Percentiles rank a stretch among this genome's conserved stretches.
Evolutionary conservation across 768 basidiomycete genomes (phyloP).

Genomic region (Russula virescens): DNA sequence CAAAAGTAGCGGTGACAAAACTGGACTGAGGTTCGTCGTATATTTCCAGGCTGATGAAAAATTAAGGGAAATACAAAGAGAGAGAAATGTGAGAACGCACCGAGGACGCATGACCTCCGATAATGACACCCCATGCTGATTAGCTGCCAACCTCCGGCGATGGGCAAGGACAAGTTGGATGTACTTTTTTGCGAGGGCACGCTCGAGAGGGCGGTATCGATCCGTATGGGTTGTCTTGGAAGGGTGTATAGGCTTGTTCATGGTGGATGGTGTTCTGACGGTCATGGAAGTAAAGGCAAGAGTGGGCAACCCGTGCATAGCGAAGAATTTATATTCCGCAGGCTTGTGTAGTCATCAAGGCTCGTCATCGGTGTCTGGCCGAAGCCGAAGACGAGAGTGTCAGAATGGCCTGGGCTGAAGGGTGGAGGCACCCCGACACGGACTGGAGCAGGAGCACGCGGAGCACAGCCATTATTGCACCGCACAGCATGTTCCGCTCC

Average conservation of each 20-base stretch:
- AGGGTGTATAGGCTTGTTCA: constrained; percentile 6
- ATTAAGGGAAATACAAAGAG: not conserved
- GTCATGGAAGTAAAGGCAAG: constrained; percentile 12
- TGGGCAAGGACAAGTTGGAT: constrained; percentile 22
- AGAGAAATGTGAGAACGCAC: constrained; percentile 3
- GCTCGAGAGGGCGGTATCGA: constrained; percentile 19
- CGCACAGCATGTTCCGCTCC: too few relatives aligned
- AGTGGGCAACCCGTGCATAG: not conserved
- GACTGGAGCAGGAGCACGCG: too few relatives aligned
- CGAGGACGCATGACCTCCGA: constrained; percentile 20
- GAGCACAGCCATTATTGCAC: too few relatives aligned
- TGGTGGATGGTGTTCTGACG: constrained; percentile 13
- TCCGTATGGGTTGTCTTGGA: constrained; percentile 4
- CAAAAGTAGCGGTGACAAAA: constrained; percentile 46
- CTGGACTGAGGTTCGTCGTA: constrained; percentile 40
- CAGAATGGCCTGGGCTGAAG: too few relatives aligned
- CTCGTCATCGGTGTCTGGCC: too few relatives aligned
- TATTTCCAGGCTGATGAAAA: constrained; percentile 38
- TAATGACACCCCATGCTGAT: not conserved
- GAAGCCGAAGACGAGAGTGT: too few relatives aligned
- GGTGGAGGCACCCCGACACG: too few relatives aligned
- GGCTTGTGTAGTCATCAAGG: too few relatives aligned
- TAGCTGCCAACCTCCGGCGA: constrained; percentile 15
- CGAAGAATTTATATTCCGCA: not conserved
- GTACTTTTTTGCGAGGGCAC: constrained; percentile 20